Base-by-base conservation (phyloP, 176 grass and related monocot genomes). In the Elymus sibiricus region DNA sequence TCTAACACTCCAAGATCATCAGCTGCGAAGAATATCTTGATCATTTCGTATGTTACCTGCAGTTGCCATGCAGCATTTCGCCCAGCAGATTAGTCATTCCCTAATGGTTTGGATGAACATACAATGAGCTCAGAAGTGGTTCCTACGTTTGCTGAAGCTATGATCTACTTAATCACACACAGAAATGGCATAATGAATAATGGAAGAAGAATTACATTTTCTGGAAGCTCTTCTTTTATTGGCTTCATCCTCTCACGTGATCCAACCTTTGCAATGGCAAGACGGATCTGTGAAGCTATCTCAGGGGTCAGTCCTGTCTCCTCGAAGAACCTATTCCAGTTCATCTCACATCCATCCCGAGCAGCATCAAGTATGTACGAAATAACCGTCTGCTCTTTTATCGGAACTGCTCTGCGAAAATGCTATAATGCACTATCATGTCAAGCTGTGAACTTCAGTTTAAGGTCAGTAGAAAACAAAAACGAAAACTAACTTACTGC, bases 311-410 rank as follows among this genome's bases (percentile, higher is more conserved):
- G 70, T 24, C 90, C 93, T 79, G 89, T 68, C 78, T 91, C 90
- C 79, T 86, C 68, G 43, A 92, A 98, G 63, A 94, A 98, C 82
- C 96, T 88, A 78, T 24, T 84, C 96, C 96, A 98, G 32, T 90
- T 90, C 81, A 94, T 76, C 81, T 98, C 91, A 82, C 38, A 92
- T 77, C 96, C 94, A 56, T 92, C 84, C 49, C 86, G 74, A 67
- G 93, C 96, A 74, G 96, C 96, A 64, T 94, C 96, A 86, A 98
- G 89, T 86, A 95, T 81, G 75, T 98, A 98, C 38, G 51, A 43
- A 59, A 94, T 78, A 70, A 98, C 96, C 1, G 96, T 95, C 74
- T 89, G 47, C 86, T 92, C 93, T 92, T 95, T 98, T 79, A 98
- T 95, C 34, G 93, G 90, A 46, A 85, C 93, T 28, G 93, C 78